Evolutionary conservation across 176 grass and related monocot species (phyloP).

Genomic region (Oryza meridionalis): DNA sequence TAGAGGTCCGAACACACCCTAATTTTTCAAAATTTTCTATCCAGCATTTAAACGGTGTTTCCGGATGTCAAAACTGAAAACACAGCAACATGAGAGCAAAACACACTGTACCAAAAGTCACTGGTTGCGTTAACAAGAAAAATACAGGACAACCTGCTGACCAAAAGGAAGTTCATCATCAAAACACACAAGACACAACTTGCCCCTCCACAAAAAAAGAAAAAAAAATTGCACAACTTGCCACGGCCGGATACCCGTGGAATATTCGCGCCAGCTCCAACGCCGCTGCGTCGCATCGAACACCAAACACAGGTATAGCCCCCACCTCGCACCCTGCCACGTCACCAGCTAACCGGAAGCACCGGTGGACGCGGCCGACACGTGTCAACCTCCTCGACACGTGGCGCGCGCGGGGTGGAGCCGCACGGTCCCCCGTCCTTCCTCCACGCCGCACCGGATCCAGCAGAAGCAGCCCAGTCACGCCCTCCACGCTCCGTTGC

Average conservation of each 20-base stretch:
- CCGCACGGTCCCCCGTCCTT: accelerated
- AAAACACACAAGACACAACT: too few species aligned
- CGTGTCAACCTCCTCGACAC: background rate
- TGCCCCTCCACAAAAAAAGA: too few species aligned
- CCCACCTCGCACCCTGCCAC: constrained; percentile 25
- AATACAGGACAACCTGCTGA: too few species aligned
- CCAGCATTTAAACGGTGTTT: too few species aligned
- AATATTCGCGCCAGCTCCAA: constrained; percentile 22
- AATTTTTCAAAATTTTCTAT: too few species aligned
- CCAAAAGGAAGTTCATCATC: too few species aligned
- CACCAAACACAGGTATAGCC: background rate
- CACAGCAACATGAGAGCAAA: too few species aligned
- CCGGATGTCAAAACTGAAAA: too few species aligned
- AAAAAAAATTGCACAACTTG: background rate
- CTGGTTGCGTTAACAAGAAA: too few species aligned
- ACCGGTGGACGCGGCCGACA: background rate
- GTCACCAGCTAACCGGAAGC: background rate
- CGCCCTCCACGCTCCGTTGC: background rate
- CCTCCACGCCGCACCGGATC: background rate
- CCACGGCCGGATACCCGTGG: background rate
- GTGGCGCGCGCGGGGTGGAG: background rate
- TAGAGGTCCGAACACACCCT: too few species aligned
- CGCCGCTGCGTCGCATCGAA: background rate
- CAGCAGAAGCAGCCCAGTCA: background rate
- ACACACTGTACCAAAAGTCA: too few species aligned